Conservation (phyloP, 345 rosid species). For the Passiflora organensis region DNA sequence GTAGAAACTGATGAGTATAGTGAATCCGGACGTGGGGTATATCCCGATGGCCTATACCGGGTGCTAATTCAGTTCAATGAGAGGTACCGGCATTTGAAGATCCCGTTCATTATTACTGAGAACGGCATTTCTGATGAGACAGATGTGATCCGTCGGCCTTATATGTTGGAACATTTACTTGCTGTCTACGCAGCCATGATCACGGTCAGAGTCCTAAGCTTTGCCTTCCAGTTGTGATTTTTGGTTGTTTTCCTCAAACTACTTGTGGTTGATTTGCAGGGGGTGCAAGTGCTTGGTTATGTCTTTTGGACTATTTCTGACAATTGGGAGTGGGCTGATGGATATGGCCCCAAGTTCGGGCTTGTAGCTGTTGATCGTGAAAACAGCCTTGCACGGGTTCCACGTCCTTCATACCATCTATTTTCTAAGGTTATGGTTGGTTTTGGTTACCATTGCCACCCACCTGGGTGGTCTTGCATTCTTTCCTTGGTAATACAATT, state of each 20-base stretch:
- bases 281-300: conserved; percentile 84
- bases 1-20: conserved; percentile 94
- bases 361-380: conserved; percentile 82
- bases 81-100: conserved; percentile 68
- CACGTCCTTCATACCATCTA: conserved; percentile 78
- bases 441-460: neutral
- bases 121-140: conserved; percentile 88
- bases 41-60: conserved; percentile 87
- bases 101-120: conserved; percentile 81
- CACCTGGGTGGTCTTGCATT: neutral
- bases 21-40: conserved; percentile 96
- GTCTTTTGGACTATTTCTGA: conserved; percentile 94
- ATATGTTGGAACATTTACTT: conserved; percentile 80
- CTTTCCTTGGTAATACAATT: neutral
- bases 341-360: conserved; percentile 97
- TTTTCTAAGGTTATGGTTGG: conserved; percentile 58
- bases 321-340: conserved; percentile 99
- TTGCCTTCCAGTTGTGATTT: conserved; percentile 14
- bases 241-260: conserved; percentile 12
- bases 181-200: conserved; percentile 84
- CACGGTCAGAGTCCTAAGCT: conserved; percentile 39
- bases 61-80: conserved; percentile 71
- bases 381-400: conserved; percentile 58
- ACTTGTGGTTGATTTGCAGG: conserved; percentile 37
- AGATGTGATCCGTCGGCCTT: conserved; percentile 81